A percentile compares a stretch with the other conserved stretches of the same genome.
Conservation (phyloP, 1,139 yeast species). For the Pichia sp. region DNA sequence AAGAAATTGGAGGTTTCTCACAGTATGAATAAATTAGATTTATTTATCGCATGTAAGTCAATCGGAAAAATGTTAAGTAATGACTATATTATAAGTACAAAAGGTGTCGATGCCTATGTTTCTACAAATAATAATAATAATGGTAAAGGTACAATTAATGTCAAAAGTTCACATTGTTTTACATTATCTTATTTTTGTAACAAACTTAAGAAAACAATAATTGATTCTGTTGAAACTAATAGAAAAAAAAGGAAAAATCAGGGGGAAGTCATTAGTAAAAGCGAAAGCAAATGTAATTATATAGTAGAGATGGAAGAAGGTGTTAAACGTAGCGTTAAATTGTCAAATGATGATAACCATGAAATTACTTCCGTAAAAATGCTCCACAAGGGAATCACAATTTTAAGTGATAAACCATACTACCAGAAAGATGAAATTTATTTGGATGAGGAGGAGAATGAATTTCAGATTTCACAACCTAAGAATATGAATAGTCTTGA, state of each 20-base stretch:
- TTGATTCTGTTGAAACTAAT: neutral
- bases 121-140: too few relatives aligned
- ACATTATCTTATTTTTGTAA: neutral
- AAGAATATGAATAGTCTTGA: neutral
- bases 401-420: neutral
- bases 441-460: neutral
- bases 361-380: neutral
- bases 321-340: neutral
- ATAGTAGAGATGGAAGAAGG: neutral
- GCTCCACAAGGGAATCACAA: neutral
- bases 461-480: constrained; percentile 4
- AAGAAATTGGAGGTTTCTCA: neutral
- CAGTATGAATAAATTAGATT: neutral
- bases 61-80: neutral
- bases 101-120: too few relatives aligned
- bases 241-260: neutral
- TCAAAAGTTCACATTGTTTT: neutral
- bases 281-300: neutral
- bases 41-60: neutral
- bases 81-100: too few relatives aligned
- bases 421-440: constrained; percentile 1
- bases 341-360: neutral
- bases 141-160: neutral
- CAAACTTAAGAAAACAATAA: neutral
- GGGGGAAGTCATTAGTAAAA: neutral